Base-by-base conservation (phyloP, 176 grass and related monocot species). In the Cenchrus americanus region DNA sequence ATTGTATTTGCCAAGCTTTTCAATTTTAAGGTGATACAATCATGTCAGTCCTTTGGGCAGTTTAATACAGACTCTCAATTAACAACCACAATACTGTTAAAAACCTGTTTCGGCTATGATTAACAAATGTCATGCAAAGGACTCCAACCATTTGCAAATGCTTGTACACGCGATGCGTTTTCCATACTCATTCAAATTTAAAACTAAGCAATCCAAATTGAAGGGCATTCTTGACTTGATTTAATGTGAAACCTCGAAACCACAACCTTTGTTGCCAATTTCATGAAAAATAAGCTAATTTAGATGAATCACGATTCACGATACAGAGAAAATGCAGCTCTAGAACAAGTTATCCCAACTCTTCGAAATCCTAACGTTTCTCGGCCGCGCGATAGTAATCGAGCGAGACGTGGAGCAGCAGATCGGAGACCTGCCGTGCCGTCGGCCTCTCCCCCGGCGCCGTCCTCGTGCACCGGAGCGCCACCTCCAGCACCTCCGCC, bases 381-480 rank as follows among this genome's bases (percentile, higher is more conserved):
- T 87, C 88, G 30, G 48, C 80, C 27, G 82, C 71, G 21, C 88
- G 78, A 13, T 92, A 85, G 77, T 90, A 85, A 88, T 92, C 89
- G 40, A 87, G 83, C 21, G 88, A 90, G 48, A 94, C 54, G 82
- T 94, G 93, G 23, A 94, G 86, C 55, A 99, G 82, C 72, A 87
- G 84, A 26, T 99, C 96, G 19, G 93, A 94, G 48, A 96, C 94
- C 74, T 92, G 91, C 67, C 96, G 75, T 1, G 91, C 90, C 66
- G 85, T 99, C 7, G 93, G 96, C 80, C 96, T 74, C 78, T 99
- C 96, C 34, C 67, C 87, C 2, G 96, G 87, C 18, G 86, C 58
- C 8, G 55, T 74, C 76, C 53, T 84, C 1, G 96, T 99, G 79
- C 96, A 99, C 66, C 87, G 87, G 52, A 98, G 84, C 27, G 96